phyloP scores from a whole-genome alignment of 768 basidiomycete genomes.

The Phylloporus arenicola region DNA sequence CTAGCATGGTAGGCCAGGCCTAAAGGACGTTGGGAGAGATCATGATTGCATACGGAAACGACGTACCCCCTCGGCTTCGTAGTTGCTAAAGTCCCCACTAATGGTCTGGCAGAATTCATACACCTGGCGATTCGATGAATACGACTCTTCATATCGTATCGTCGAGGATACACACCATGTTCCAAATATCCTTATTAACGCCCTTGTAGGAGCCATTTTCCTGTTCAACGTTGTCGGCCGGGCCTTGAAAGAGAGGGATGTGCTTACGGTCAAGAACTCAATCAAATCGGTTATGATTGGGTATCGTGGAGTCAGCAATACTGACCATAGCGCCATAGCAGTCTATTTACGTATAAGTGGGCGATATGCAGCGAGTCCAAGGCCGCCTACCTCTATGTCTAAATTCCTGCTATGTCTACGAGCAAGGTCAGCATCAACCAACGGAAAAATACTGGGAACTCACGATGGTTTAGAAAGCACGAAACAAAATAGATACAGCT shows the following conservation, averaged over 20 bases:
- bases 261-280: conserved; percentile 57
- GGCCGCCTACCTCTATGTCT: conserved; percentile 66
- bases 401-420: conserved; percentile 65
- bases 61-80: conserved; percentile 72
- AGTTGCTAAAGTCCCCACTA: conserved; percentile 53
- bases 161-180: conserved; percentile 50
- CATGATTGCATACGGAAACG: background rate
- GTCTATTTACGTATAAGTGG: conserved; percentile 39
- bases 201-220: conserved; percentile 62
- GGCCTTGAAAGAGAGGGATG: background rate
- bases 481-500: conserved; percentile 71
- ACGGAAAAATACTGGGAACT: conserved; percentile 26
- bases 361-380: background rate
- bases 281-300: conserved; percentile 61
- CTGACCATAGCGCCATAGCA: conserved; percentile 70
- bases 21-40: conserved; percentile 22
- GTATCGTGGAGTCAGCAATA: conserved; percentile 62
- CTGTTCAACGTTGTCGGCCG: conserved; percentile 12
- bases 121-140: conserved; percentile 41
- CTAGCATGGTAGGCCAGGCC: conserved; percentile 82
- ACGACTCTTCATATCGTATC: background rate
- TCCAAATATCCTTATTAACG: conserved; percentile 82
- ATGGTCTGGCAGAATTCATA: conserved; percentile 70
- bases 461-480: conserved; percentile 65
- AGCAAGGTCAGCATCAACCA: conserved; percentile 3